Evolutionary conservation across 192 early-diverging fungal species (phyloP).

Genomic region (Dissophora ornata): DNA sequence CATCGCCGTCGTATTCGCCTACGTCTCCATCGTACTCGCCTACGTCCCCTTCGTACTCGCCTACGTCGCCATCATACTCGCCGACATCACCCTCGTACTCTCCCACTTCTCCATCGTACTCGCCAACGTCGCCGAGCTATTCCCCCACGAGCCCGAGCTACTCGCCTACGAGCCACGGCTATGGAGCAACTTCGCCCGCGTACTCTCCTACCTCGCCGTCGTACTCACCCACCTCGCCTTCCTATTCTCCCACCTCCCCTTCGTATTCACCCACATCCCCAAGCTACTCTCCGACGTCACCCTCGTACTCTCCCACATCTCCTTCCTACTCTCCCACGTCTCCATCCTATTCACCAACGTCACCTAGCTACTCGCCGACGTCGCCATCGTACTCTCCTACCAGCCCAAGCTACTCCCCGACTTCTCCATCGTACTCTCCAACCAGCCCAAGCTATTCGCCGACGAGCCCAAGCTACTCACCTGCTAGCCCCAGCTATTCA

Average conservation of each 20-base stretch:
- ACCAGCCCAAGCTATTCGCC: slow-evolving; percentile 14
- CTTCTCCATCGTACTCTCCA: slow-evolving; percentile 17
- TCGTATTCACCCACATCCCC: slow-evolving; percentile 77
- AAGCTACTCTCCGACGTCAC: slow-evolving; percentile 79
- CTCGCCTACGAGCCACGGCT: slow-evolving; percentile 70
- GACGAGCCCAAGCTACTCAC: slow-evolving; percentile 71
- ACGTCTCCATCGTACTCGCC: slow-evolving; percentile 13
- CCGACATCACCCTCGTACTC: slow-evolving; percentile 73
- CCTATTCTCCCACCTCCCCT: slow-evolving; percentile 80
- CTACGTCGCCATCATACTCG: slow-evolving; percentile 74
- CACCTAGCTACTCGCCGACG: slow-evolving; percentile 79
- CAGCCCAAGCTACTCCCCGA: slow-evolving; percentile 63
- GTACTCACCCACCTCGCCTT: slow-evolving; percentile 82
- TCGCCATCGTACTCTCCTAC: slow-evolving; percentile 77
- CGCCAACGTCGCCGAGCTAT: slow-evolving; percentile 72
- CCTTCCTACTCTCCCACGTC: slow-evolving; percentile 81
- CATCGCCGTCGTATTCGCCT: slow-evolving; percentile 67
- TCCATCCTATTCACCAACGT: slow-evolving; percentile 78
- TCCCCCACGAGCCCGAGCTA: slow-evolving; percentile 83
- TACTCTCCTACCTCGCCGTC: slow-evolving; percentile 83
- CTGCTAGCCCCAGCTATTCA: slow-evolving; percentile 75
- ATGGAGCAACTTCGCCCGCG: slow-evolving; percentile 66
- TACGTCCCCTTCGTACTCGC: slow-evolving; percentile 13
- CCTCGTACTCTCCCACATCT: slow-evolving; percentile 75
- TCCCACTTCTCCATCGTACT: slow-evolving; percentile 74